Base-by-base conservation (phyloP, 2,329 filamentous ascomycete genomes). In the Penicillium paneum region DNA sequence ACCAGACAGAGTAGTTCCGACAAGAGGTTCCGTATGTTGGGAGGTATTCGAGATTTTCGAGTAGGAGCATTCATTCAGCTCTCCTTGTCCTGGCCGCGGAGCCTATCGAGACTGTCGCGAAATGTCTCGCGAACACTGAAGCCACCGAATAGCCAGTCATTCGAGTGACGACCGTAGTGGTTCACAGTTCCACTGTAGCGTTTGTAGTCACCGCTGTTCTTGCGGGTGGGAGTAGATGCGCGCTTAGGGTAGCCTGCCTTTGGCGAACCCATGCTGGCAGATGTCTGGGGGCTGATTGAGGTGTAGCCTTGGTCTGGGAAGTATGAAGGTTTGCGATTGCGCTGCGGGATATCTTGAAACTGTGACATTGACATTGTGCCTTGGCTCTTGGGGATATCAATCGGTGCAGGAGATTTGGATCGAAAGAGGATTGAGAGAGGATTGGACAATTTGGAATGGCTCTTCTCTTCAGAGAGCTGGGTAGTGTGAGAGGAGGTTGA, bases 81-180 rank as follows among this genome's bases (percentile, higher is more conserved):
- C 46, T 68, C 66, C 52, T 66, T 66, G 5, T 66, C 67, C 42
- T 53, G 45, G 42, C 60, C 56, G 44, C 64, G 65, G n/a, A 76
- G 38, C 55, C 68, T 71, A 32, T 72, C 70, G 19, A 75, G 66
- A 36, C 72, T 71, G 36, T 75, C 75, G 4, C 71, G 72, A 24
- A 78, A 74, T 7, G 76, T 76, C 32, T 78, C 75, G 5, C 72
- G 71, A 4, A 81, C 64, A 59, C 76, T 78, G 62, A 79, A 77
- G 1, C 77, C 75, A 19, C 74, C 73, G 54, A 81, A 81, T 5
- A 81, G 68, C 79, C 79, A 81, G 50, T 80, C 76, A 51, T 81
- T 80, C 17, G 73, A 74, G 63, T 81, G 78, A 8, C 78, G 74
- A 13, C 78, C 78, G 50, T 70, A 78, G 53, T 80, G 73, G 46